phyloP scores from a whole-genome alignment of 1,284 basidiomycete genomes.

The Malassezia psittaci region DNA sequence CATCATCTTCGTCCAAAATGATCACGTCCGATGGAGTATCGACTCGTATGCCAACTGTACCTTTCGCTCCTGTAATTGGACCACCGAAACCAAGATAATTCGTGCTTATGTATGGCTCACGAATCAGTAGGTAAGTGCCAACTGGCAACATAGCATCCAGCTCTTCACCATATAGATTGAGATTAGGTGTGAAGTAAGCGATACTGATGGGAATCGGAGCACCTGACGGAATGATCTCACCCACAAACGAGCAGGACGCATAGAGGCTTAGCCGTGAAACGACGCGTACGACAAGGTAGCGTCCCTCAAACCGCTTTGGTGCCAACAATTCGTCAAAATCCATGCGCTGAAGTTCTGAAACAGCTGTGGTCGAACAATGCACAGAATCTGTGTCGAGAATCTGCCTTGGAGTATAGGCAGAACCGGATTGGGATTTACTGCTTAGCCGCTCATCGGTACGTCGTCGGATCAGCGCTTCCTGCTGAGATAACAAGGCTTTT shows the following conservation, averaged over 20 bases:
- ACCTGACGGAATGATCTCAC: slow-evolving; percentile 21
- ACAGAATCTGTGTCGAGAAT: slow-evolving; percentile 31
- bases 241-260: slow-evolving; percentile 33
- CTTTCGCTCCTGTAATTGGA: slow-evolving; percentile 31
- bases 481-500: slow-evolving; percentile 31
- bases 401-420: slow-evolving; percentile 30
- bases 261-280: slow-evolving; percentile 33
- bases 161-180: slow-evolving; percentile 20
- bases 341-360: slow-evolving; percentile 20
- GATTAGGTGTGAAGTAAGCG: slow-evolving; percentile 36
- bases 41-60: slow-evolving; percentile 29
- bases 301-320: slow-evolving; percentile 22
- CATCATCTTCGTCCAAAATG: slow-evolving; percentile 20
- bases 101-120: slow-evolving; percentile 37
- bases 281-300: slow-evolving; percentile 34
- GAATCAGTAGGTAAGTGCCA: slow-evolving; percentile 36
- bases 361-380: slow-evolving; percentile 25
- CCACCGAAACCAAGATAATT: slow-evolving; percentile 37
- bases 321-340: slow-evolving; percentile 27
- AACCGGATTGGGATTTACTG: slow-evolving; percentile 15
- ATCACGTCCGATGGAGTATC: slow-evolving; percentile 43
- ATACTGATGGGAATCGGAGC: slow-evolving; percentile 31
- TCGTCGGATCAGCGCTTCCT: slow-evolving; percentile 32
- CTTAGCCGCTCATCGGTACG: slow-evolving; percentile 23
- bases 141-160: slow-evolving; percentile 28